Percentiles rank a stretch among this genome's conserved stretches.
Conservation (phyloP, 106 monocot species). For the Gastrodia elata region DNA sequence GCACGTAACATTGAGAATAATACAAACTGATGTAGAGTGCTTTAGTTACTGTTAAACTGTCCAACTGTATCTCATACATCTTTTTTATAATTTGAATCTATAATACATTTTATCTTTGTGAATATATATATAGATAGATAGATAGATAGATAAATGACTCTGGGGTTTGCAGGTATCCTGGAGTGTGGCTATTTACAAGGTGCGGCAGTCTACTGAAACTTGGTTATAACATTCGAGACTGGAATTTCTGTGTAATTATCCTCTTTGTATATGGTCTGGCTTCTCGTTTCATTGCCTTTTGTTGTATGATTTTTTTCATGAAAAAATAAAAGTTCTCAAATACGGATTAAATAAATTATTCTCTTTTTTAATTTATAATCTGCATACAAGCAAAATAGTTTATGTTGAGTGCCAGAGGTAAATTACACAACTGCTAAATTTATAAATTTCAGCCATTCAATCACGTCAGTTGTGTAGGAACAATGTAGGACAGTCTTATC, state of each 20-base stretch:
- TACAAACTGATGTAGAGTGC: too few species aligned
- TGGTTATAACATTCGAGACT: slow-evolving; percentile 6
- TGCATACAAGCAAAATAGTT: not conserved
- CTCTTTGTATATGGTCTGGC: not conserved
- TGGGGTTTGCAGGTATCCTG: slow-evolving; percentile 3
- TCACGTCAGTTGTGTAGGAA: not conserved
- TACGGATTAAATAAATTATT: not conserved
- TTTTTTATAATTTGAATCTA: too few species aligned
- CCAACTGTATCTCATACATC: too few species aligned
- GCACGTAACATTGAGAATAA: too few species aligned
- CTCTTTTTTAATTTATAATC: not conserved
- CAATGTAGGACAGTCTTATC: not conserved
- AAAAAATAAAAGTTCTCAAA: not conserved
- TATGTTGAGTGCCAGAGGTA: not conserved
- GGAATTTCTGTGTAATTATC: slow-evolving; percentile 3
- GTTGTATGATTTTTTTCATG: not conserved
- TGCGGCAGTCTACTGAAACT: slow-evolving; percentile 8
- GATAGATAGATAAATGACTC: too few species aligned
- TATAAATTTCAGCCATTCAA: too few species aligned
- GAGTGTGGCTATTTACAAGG: slow-evolving; percentile 7
- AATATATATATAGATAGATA: too few species aligned
- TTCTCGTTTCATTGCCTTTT: slow-evolving; percentile 7
- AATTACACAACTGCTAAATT: not conserved
- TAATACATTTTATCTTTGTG: too few species aligned
- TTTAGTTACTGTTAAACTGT: too few species aligned